A percentile compares a stretch with the other conserved stretches of the same genome.
Conservation (phyloP, 208 protist species). For the Porcisia deanei region DNA sequence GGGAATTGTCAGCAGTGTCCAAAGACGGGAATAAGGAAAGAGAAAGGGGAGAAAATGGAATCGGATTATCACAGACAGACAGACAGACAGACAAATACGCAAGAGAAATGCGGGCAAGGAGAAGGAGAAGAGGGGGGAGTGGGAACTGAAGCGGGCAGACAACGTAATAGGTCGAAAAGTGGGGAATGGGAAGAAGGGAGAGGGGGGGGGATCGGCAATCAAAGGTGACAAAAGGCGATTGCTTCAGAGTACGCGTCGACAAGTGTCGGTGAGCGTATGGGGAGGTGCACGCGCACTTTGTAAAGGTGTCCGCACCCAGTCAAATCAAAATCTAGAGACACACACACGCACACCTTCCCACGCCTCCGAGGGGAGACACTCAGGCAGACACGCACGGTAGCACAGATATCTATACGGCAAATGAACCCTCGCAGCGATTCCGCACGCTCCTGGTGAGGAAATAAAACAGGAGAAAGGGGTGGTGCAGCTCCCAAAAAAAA, state of each 20-base stretch:
- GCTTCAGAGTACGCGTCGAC: not conserved
- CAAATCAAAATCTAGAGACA: not conserved
- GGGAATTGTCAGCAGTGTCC: too few species aligned
- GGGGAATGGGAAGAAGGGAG: conserved; percentile 15
- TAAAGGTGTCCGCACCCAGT: not conserved
- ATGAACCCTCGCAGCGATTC: too few species aligned
- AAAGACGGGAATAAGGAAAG: too few species aligned
- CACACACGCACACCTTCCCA: not conserved
- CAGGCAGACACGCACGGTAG: not conserved
- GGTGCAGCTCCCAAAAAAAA: too few species aligned
- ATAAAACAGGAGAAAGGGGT: conserved; percentile 4
- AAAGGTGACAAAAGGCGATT: not conserved
- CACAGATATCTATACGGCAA: too few species aligned
- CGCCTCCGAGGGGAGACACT: too few species aligned
- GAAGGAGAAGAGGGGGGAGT: too few species aligned
- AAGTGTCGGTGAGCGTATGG: not conserved
- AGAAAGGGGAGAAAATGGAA: too few species aligned
- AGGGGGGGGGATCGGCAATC: not conserved
- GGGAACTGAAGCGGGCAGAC: too few species aligned
- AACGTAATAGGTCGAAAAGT: too few species aligned
- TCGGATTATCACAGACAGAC: not conserved
- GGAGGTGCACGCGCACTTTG: not conserved
- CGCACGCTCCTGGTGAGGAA: not conserved
- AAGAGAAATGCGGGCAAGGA: too few species aligned
- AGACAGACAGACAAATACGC: conserved; percentile 4